Conservation (phyloP, 345 rosid species). For the Eucalyptus caleyi region DNA sequence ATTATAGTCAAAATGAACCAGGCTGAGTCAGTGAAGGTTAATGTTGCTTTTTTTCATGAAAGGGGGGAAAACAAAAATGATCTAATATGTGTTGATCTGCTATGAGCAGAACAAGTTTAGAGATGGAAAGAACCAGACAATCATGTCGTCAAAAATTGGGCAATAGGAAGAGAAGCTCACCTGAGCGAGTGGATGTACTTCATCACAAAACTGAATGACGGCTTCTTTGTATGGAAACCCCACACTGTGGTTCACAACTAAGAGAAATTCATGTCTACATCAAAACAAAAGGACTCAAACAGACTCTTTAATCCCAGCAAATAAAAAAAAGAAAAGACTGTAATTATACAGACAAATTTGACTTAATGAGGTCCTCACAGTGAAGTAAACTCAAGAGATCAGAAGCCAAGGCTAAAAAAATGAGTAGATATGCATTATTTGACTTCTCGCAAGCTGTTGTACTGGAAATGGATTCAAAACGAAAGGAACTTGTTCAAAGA, state of each 20-base stretch:
- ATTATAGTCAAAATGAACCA: not conserved
- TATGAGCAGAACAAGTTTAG: not conserved
- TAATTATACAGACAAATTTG: not conserved
- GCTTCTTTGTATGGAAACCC: slow-evolving; percentile 48
- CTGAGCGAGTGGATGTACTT: slow-evolving; percentile 40
- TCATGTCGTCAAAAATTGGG: not conserved
- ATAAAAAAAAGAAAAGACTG: fast-evolving
- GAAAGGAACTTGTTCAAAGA: not conserved
- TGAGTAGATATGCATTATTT: not conserved
- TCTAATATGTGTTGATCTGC: not conserved
- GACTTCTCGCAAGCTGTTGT: not conserved
- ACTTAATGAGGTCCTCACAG: not conserved
- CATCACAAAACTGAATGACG: slow-evolving; percentile 25
- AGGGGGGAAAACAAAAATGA: not conserved
- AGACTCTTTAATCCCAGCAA: not conserved
- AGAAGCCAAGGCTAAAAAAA: not conserved
- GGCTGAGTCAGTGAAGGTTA: not conserved
- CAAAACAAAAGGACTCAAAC: not conserved
- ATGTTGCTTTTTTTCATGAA: not conserved
- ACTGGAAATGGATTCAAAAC: not conserved
- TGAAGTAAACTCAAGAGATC: not conserved
- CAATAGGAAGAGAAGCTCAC: slow-evolving; percentile 1
- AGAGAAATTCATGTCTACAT: not conserved
- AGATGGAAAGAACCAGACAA: not conserved
- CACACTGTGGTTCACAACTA: slow-evolving; percentile 15